These are phyloP conservation scores for Irpex sp. DNA, from an alignment of 1,284 basidiomycete genomes.

Conservation along the genomic window DNA sequence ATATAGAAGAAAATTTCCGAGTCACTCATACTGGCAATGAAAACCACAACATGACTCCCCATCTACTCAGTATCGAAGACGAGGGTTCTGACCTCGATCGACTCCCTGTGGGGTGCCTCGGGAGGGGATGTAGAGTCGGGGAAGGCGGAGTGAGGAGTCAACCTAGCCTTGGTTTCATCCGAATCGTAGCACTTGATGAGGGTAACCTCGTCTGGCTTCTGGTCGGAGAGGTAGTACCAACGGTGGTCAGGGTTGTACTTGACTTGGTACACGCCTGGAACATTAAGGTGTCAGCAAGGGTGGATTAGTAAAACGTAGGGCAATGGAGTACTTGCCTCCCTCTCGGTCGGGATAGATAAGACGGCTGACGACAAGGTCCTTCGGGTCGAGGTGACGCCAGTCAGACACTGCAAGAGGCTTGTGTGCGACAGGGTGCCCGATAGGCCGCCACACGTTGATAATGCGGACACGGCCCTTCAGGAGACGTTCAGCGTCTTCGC, in stretches of 20 bases:
- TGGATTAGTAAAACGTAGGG: not conserved
- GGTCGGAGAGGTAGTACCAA: conserved; percentile 43
- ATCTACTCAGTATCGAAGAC: conserved; percentile 29
- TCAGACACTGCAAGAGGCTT: conserved; percentile 57
- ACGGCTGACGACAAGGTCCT: conserved; percentile 40
- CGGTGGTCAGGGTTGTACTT: conserved; percentile 33
- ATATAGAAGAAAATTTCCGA: too few species aligned
- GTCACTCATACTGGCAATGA: too few species aligned
- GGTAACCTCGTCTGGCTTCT: conserved; percentile 42
- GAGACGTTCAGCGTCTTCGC: conserved; percentile 35
- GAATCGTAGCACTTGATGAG: conserved; percentile 47
- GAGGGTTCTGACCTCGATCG: conserved; percentile 37
- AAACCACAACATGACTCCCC: too few species aligned
- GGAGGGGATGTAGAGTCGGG: conserved; percentile 31
- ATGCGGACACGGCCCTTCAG: conserved; percentile 49
- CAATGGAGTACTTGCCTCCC: conserved; percentile 37
- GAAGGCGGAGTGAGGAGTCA: conserved; percentile 46
- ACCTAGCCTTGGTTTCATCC: conserved; percentile 30
- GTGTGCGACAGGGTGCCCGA: conserved; percentile 44
- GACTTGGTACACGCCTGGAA: conserved; percentile 27
- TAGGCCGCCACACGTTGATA: conserved; percentile 65
- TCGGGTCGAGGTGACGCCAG: conserved; percentile 41
- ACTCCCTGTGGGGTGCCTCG: conserved; percentile 36
- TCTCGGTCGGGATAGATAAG: conserved; percentile 45
- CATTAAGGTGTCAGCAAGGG: not conserved